phyloP scores from a whole-genome alignment of 768 basidiomycete genomes.

The Xerocomus potaroensis region DNA sequence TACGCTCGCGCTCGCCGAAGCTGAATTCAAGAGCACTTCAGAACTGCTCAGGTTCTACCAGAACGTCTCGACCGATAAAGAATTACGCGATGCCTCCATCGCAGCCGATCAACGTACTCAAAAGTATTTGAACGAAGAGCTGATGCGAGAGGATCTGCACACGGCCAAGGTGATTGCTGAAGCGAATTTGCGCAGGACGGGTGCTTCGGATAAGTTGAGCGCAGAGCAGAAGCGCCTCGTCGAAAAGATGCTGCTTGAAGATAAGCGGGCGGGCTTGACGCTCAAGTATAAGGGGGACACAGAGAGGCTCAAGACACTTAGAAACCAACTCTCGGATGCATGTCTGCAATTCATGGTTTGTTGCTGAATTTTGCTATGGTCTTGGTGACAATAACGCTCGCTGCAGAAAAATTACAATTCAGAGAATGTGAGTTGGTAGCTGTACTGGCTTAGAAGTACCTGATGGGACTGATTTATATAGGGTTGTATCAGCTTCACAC shows the following conservation, averaged over 20 bases:
- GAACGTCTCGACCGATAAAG: constrained; percentile 71
- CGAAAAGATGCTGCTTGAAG: constrained; percentile 76
- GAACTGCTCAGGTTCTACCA: constrained; percentile 78
- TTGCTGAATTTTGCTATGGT: constrained; percentile 1
- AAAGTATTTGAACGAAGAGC: constrained; percentile 69
- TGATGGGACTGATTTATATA: constrained; percentile 24
- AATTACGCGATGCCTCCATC: constrained; percentile 75
- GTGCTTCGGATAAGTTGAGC: constrained; percentile 56
- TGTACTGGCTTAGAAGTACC: too few relatives aligned
- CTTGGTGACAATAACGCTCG: background rate
- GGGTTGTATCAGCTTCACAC: constrained; percentile 61
- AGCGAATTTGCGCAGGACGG: constrained; percentile 60
- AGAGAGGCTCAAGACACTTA: constrained; percentile 50
- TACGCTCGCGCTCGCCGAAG: constrained; percentile 54
- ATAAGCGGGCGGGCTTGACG: constrained; percentile 73
- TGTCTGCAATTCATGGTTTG: constrained; percentile 77
- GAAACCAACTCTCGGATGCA: constrained; percentile 72
- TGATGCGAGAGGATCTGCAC: constrained; percentile 81
- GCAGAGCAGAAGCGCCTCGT: constrained; percentile 72
- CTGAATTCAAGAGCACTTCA: constrained; percentile 44
- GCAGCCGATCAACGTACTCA: constrained; percentile 64
- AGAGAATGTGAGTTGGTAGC: constrained; percentile 59
- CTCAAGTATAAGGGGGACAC: constrained; percentile 61
- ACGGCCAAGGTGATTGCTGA: constrained; percentile 65
- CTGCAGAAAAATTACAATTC: constrained; percentile 84